These are phyloP conservation scores for Hansenula anomala DNA, from an alignment of 1,139 yeast species.

Conservation along the genomic window DNA sequence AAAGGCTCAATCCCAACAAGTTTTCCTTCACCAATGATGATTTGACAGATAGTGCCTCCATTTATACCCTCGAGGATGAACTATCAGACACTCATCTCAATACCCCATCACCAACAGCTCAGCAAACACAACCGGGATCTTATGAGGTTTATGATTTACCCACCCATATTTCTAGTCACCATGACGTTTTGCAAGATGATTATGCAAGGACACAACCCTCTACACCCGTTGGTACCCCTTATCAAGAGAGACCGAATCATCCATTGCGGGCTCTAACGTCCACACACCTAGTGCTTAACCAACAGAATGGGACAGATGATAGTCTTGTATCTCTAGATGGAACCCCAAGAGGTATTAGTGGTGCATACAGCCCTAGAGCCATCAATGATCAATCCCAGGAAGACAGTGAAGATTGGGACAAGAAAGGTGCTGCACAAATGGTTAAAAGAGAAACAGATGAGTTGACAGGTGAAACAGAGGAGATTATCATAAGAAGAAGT, in stretches of 20 bases:
- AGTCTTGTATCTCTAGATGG: slow-evolving; percentile 8
- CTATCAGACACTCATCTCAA: slow-evolving; percentile 6
- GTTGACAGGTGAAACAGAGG: slow-evolving; percentile 39
- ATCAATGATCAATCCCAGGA: no score
- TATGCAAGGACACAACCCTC: slow-evolving; percentile 15
- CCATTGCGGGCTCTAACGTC: slow-evolving; percentile 22
- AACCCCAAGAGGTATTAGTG: slow-evolving; percentile 6
- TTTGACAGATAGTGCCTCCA: slow-evolving; percentile 10
- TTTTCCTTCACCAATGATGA: slow-evolving; percentile 10
- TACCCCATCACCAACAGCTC: background rate
- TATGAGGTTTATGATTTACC: slow-evolving; percentile 13
- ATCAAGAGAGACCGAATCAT: slow-evolving; percentile 17
- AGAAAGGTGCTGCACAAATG: slow-evolving; percentile 48
- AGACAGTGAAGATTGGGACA: slow-evolving; percentile 17
- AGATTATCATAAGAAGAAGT: slow-evolving; percentile 43
- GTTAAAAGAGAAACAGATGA: slow-evolving; percentile 39
- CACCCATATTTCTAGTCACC: slow-evolving; percentile 20
- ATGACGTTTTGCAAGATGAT: slow-evolving; percentile 6
- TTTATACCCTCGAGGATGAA: slow-evolving; percentile 15
- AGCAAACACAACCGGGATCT: background rate
- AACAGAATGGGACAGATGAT: slow-evolving; percentile 20
- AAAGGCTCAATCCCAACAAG: slow-evolving; percentile 12
- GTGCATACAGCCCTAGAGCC: no score
- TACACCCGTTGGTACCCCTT: slow-evolving; percentile 19
- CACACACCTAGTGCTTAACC: slow-evolving; percentile 18